Base-by-base conservation (phyloP, 2,329 filamentous ascomycete genomes). In the Neurospora sp. region DNA sequence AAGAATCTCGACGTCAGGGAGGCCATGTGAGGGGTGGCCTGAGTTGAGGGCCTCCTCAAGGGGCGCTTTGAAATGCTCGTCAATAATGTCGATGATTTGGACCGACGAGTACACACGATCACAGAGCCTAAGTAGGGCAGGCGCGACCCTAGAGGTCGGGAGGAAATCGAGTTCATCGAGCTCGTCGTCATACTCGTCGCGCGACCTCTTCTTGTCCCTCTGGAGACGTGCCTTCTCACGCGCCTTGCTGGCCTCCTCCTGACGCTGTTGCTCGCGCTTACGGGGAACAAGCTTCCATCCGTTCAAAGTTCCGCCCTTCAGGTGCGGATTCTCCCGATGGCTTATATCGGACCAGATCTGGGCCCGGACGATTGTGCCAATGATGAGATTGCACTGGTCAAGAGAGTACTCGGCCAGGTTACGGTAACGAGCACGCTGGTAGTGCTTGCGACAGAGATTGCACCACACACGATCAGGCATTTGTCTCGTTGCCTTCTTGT, bases 381-480 rank as follows among this genome's bases (percentile, higher is more conserved):
- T 81, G 0, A 93, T 85, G 1, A 92, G 82, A 2, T 88, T 83
- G 69, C 88, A 88, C 76, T 93, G 90, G 0, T 85, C 77, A 77
- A 85, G 80, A 68, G 87, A 86, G 77, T 91, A 87, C 28, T 88
- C 84, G 40, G 83, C 82, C 1, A 83, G 83, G 68, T 88, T 88
- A n/a, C 90, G 85, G 76, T 93, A 94, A 0, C 90, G 84, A 62
- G 85, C 86, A 6, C 92, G 87, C 79, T 96, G 92, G 77, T 96
- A 96, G 76, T 94, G 91, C 77, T 94, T 94, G 41, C 92, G 87
- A 78, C 92, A 96, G 77, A 88, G 90, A 75, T 90, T 87, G 0
- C 92, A 87, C 91, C 91, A 95, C 2, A 92, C 86, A 28, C 86
- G 80, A 6, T 86, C 81, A 0, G 91, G 91, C 67, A 96, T 92